Percentiles rank a stretch among this genome's conserved stretches.
These are phyloP conservation scores for Botrytis pseudocinerea DNA, from an alignment of 2,329 filamentous ascomycete genomes.

Conservation along the genomic window DNA sequence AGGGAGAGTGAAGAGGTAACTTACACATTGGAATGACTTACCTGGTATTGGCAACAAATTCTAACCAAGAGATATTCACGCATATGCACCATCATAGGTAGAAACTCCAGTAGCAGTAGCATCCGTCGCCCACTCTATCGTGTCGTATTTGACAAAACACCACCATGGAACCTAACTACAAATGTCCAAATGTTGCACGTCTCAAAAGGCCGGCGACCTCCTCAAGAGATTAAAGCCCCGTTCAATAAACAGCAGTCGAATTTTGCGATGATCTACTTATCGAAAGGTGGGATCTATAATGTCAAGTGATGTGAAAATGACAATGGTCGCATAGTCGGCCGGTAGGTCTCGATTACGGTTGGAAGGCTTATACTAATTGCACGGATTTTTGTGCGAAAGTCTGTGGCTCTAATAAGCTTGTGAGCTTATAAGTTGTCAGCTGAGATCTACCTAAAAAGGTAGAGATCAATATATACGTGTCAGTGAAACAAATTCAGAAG, in stretches of 20 bases:
- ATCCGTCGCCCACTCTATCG: background rate
- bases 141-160: too few species aligned
- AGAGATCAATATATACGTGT: too few species aligned
- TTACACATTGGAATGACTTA: rapidly evolving
- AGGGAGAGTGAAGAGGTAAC: background rate
- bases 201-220: background rate
- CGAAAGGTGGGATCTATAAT: too few species aligned
- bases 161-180: background rate
- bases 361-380: background rate
- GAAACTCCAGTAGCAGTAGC: background rate
- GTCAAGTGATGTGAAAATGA: background rate
- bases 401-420: background rate
- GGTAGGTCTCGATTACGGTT: background rate
- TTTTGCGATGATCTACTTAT: background rate
- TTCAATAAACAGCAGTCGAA: background rate
- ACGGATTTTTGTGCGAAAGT: too few species aligned
- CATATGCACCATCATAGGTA: background rate
- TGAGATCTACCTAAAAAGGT: rapidly evolving
- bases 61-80: background rate
- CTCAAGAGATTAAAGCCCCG: too few species aligned
- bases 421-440: background rate
- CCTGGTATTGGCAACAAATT: too few species aligned
- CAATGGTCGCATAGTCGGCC: background rate
- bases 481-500: background rate
- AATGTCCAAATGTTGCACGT: background rate